Conservation (phyloP, 108 stramenopile species). For the Nitzschia palea region DNA sequence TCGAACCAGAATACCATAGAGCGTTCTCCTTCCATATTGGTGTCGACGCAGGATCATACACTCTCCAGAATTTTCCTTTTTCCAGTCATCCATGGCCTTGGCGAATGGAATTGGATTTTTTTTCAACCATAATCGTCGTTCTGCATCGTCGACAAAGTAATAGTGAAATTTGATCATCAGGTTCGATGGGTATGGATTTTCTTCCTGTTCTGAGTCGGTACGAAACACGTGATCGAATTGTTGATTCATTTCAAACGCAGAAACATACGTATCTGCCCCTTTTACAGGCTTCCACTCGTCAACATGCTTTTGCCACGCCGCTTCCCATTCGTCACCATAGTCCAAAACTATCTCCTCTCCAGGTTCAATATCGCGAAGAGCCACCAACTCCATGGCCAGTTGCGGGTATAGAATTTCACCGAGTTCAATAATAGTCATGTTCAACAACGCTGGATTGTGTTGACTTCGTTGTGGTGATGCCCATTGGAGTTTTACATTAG, state of each 20-base stretch:
- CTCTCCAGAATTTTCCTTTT: background rate
- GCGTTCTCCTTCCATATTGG: background rate
- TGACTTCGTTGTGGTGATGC: conserved; percentile 29
- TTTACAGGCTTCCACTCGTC: conserved; percentile 8
- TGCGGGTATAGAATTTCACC: conserved; percentile 12
- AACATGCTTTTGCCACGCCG: conserved; percentile 47
- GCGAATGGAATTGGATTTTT: background rate
- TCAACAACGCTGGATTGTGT: conserved; percentile 22
- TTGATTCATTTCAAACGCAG: conserved; percentile 23
- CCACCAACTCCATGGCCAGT: conserved; percentile 47
- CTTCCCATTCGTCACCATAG: conserved; percentile 70
- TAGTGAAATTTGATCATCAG: conserved; percentile 14
- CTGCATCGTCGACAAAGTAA: background rate
- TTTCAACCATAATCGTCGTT: background rate
- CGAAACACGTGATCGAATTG: background rate
- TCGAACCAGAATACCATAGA: conserved; percentile 17
- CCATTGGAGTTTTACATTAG: conserved; percentile 71
- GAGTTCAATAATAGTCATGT: background rate
- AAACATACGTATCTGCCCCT: conserved; percentile 13
- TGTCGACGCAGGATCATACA: conserved; percentile 13
- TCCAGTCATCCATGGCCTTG: background rate
- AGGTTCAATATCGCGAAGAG: conserved; percentile 48
- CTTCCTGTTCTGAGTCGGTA: conserved; percentile 12
- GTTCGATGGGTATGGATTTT: conserved; percentile 13
- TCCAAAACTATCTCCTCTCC: conserved; percentile 70